Base-by-base conservation (phyloP, 73 alveolate species). In the Halteria grandinella region DNA sequence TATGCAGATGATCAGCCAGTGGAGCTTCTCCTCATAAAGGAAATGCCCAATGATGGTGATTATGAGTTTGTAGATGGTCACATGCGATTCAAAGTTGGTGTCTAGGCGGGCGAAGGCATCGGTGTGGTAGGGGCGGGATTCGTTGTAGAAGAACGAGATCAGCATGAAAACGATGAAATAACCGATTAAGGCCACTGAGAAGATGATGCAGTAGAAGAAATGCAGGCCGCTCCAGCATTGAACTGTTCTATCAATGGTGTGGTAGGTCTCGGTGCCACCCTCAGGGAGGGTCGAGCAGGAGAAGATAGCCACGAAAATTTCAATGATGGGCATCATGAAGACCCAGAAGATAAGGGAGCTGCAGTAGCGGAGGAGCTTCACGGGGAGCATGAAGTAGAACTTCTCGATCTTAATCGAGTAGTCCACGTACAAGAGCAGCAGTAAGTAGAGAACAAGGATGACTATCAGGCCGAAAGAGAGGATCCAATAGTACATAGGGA, bases 181-280 rank as follows among this genome's bases (percentile, higher is more conserved):
- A 18, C 55, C 44, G 12, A 75, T 27, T 0, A 75, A 40, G 10
- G 73, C 32, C 12, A 57, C n/a, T 15, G 87, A 75, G n/a, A 58
- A 58, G 33, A 75, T 28, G 32, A 33, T n/a, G 23, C 62, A 33
- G 58, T 58, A 75, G 32, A 75, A 75, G 12, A 75, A 18, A 33
- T 75, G 87, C 24, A 75, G 2, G 27, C 87, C 87, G 0, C 49
- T 25, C 87, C 87, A 75, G 52, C 87, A 75, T 34, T 75, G 79
- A 5, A 75, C 33, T 1, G 40, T 17, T 5, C 20, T 10, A 23
- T 58, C 87, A 24, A 75, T 55, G 21, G 43, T 70, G 34, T 75
- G 87, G 17, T 7, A 55, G n/a, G n/a, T n/a, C n/a, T n/a, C n/a
- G n/a, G n/a, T n/a, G 62, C 75, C 75, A 21, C 24, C 39, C 8